Base-by-base conservation (phyloP, 1,284 basidiomycete species). In the Anthracocystis setariae region DNA sequence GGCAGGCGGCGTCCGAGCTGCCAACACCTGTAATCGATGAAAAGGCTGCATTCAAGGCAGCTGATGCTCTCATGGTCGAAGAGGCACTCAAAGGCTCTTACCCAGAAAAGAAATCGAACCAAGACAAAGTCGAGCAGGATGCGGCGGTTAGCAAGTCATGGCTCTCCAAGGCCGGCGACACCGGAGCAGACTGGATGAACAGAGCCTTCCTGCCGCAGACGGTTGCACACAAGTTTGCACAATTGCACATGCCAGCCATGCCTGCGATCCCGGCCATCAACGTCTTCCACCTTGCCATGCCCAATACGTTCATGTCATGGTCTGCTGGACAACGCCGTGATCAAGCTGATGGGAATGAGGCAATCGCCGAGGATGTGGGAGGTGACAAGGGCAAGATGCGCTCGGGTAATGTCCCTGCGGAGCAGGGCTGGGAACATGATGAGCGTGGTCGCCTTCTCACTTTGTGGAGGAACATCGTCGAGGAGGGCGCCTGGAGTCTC, bases 391-490 rank as follows among this genome's bases (percentile, higher is more conserved):
- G 53, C 46, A 69, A 69, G 51, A 25, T 58, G 13, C 48, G 64
- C 24, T 56, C 62, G 3, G 24, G 42, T 12, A 45, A 49, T 15
- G 47, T 35, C 5, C 37, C 58, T 8, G 46, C 39, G n/a, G 21
- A 56, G n/a, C 59, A 63, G 25, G 55, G 42, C 24, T 74, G 73
- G 73, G 64, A 68, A 39, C 57, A 60, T 3, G 62, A 74, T 21
- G 76, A 77, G 40, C 56, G 62, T 9, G 56, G 62, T 15, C 58
- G 71, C 9, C 46, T 77, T 24, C 47, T 69, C 45, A 64, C 60
- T 0, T 45, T 78, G 48, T 77, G 74, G 73, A 59, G 73, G 35
- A 75, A 66, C 54, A 67, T 78, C 24, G 64, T 78, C 29, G 77
- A 78, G 49, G 77, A 78, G 40, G 71, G 67, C 13, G 73, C 74